Evolutionary conservation across 352 stramenopile genomes (phyloP).

Genomic region (Phytophthora fragariaefolia): DNA sequence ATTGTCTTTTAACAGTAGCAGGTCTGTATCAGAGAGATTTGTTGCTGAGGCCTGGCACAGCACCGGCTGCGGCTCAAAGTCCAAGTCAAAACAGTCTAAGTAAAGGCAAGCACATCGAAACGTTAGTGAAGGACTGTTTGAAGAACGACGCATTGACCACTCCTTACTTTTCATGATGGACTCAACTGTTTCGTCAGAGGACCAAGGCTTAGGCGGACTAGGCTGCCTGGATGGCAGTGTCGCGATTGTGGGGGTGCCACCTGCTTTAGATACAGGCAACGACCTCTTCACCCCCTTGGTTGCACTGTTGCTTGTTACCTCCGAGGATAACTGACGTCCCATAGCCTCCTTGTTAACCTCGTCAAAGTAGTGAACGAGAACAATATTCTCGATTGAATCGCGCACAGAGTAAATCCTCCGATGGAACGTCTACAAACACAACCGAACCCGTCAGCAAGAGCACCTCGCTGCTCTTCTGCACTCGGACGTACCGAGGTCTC

Average conservation of each 20-base stretch:
- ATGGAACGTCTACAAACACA: slow-evolving; percentile 73
- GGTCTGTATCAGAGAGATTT: slow-evolving; percentile 28
- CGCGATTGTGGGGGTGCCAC: not conserved
- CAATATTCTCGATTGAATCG: slow-evolving; percentile 65
- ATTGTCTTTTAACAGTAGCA: slow-evolving; percentile 43
- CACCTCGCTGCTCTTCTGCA: not conserved
- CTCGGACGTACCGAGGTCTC: slow-evolving; percentile 57
- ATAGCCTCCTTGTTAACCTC: slow-evolving; percentile 60
- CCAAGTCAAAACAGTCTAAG: slow-evolving; percentile 64
- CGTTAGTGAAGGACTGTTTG: slow-evolving; percentile 1
- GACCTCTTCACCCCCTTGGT: slow-evolving; percentile 49
- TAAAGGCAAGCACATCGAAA: slow-evolving; percentile 4
- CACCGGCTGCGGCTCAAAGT: slow-evolving; percentile 39
- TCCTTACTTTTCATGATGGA: slow-evolving; percentile 62
- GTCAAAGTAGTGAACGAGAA: slow-evolving; percentile 91
- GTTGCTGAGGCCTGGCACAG: slow-evolving; percentile 15
- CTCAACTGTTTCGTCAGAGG: slow-evolving; percentile 50
- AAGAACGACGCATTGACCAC: not conserved
- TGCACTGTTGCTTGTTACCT: slow-evolving; percentile 3
- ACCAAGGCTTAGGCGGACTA: slow-evolving; percentile 9
- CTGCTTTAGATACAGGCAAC: slow-evolving; percentile 26
- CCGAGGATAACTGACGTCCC: slow-evolving; percentile 1
- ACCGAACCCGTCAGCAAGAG: slow-evolving; percentile 2
- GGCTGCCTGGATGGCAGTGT: slow-evolving; percentile 18
- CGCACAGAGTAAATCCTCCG: slow-evolving; percentile 83